A percentile compares a stretch with the other conserved stretches of the same genome.
These are phyloP conservation scores for Kwoniella sp. DNA, from an alignment of 768 basidiomycete species.

Conservation along the genomic window DNA sequence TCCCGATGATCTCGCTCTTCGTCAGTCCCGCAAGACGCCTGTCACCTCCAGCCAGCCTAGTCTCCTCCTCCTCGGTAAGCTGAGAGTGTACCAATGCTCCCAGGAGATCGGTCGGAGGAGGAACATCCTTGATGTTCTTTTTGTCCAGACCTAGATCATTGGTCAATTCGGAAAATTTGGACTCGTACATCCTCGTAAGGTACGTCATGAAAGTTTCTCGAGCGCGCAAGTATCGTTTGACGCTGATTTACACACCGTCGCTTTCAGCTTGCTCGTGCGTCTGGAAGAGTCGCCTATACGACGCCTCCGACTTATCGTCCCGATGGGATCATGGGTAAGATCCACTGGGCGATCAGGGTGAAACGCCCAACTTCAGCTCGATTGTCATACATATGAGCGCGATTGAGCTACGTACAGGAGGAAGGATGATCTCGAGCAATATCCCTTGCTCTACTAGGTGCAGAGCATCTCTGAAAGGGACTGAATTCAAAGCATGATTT, in stretches of 20 bases:
- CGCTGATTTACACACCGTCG: no score
- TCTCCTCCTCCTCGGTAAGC: constrained; percentile 32
- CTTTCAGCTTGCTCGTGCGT: background rate
- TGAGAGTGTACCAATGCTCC: constrained; percentile 36
- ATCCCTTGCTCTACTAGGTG: constrained; percentile 26
- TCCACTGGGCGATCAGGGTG: background rate
- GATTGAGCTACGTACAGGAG: constrained; percentile 4
- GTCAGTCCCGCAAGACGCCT: constrained; percentile 29
- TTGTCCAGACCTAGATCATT: background rate
- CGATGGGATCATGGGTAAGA: background rate
- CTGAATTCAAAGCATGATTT: constrained; percentile 10
- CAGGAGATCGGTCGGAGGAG: constrained; percentile 27
- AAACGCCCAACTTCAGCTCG: no score
- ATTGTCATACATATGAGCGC: no score
- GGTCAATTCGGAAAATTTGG: constrained; percentile 11
- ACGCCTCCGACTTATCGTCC: no score
- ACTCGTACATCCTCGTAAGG: constrained; percentile 21
- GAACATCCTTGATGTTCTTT: constrained; percentile 11
- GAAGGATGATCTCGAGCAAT: constrained; percentile 22
- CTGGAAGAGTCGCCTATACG: no score
- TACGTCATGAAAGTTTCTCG: constrained; percentile 23
- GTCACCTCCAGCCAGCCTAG: constrained; percentile 13
- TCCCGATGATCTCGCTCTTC: constrained; percentile 46
- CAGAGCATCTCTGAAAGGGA: constrained; percentile 35
- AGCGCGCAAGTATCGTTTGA: constrained; percentile 26